Conservation (phyloP, 441 rosid species). For the Raphanus hybrid region DNA sequence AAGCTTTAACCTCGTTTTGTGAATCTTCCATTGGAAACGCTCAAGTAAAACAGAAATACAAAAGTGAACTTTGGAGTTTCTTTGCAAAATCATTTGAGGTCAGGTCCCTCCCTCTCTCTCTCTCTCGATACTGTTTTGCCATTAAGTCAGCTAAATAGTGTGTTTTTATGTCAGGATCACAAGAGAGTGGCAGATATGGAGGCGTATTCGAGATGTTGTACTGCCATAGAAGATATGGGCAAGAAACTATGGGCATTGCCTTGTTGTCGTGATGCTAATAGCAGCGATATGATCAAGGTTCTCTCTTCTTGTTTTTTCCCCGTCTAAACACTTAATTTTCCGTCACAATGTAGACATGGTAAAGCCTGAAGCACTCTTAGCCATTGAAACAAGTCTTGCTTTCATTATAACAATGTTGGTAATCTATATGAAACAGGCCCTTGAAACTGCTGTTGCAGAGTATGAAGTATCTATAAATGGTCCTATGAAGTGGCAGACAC, state of each 20-base stretch:
- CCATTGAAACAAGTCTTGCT: slow-evolving; percentile 15
- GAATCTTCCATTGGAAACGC: slow-evolving; percentile 74
- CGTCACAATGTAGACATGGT: not conserved
- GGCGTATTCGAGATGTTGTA: slow-evolving; percentile 75
- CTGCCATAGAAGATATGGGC: slow-evolving; percentile 74
- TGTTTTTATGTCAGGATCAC: slow-evolving; percentile 54
- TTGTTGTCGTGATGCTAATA: slow-evolving; percentile 61
- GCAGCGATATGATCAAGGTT: slow-evolving; percentile 68
- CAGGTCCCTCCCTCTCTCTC: not conserved
- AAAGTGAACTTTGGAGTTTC: slow-evolving; percentile 70
- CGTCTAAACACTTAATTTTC: not conserved
- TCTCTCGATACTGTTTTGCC: not conserved
- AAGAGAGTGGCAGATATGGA: slow-evolving; percentile 71
- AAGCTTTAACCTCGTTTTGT: slow-evolving; percentile 63
- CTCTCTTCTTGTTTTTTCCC: not conserved
- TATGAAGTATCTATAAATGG: slow-evolving; percentile 72
- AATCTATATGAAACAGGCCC: slow-evolving; percentile 54
- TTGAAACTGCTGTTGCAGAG: slow-evolving; percentile 68
- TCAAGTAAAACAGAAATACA: slow-evolving; percentile 63
- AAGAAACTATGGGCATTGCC: slow-evolving; percentile 79
- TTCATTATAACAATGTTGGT: slow-evolving; percentile 10
- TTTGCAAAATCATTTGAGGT: slow-evolving; percentile 84
- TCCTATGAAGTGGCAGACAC: slow-evolving; percentile 88
- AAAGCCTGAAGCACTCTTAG: slow-evolving; percentile 2
- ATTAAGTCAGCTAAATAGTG: not conserved